Percentiles rank a stretch among this genome's conserved stretches.
Conservation (phyloP, 345 rosid genomes). For the Eucalyptus viminalis region DNA sequence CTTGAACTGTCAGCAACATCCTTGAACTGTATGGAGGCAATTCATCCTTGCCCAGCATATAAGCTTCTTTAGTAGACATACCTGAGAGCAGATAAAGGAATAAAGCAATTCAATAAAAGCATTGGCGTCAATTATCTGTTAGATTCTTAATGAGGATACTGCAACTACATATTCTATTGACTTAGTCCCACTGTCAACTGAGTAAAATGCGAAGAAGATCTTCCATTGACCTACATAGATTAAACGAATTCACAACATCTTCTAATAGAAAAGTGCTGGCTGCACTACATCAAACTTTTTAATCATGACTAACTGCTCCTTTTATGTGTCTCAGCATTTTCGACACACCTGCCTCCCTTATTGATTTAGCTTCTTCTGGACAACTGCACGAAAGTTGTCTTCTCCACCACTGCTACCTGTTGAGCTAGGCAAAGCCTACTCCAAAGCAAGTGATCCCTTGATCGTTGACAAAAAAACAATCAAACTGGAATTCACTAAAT, state of each 20-base stretch:
- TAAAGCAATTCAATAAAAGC: not conserved
- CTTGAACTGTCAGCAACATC: not conserved
- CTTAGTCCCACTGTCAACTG: not conserved
- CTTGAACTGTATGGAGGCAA: not conserved
- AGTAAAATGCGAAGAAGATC: not conserved
- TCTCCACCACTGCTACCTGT: not conserved
- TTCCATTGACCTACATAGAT: not conserved
- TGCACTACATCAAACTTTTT: not conserved
- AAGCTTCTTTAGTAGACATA: not conserved
- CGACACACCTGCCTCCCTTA: not conserved
- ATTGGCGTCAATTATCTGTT: not conserved
- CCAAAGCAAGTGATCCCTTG: not conserved
- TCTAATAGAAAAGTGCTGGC: not conserved
- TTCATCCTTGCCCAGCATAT: not conserved
- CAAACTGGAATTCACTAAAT: not conserved
- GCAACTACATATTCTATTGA: not conserved
- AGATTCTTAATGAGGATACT: not conserved
- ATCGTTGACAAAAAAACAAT: not conserved
- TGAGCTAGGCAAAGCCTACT: not conserved
- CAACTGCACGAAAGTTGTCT: not conserved
- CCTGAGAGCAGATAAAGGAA: not conserved
- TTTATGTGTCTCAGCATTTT: not conserved
- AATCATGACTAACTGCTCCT: not conserved
- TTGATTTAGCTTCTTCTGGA: not conserved
- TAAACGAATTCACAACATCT: not conserved